Evolutionary conservation across 2,329 filamentous ascomycete species (phyloP).

Genomic region (Neonectria sp.): DNA sequence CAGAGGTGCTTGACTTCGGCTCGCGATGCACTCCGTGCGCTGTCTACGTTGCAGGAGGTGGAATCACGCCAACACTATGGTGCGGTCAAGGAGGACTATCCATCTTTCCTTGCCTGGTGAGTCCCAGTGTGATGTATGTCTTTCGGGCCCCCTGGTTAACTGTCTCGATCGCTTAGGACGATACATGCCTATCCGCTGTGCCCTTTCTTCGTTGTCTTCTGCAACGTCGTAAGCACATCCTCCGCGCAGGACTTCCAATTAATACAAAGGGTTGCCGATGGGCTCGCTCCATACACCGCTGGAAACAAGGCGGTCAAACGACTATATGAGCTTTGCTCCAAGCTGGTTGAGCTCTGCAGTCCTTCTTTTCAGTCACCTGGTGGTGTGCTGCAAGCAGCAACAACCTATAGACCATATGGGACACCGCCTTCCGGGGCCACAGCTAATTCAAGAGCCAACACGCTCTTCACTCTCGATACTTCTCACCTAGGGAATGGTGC

Average conservation of each 20-base stretch:
- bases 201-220: slow-evolving; percentile 19
- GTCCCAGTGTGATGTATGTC: neutral
- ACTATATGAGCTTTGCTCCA: slow-evolving; percentile 18
- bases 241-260: slow-evolving; percentile 7
- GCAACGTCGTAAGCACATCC: slow-evolving; percentile 15
- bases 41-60: slow-evolving; percentile 12
- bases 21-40: slow-evolving; percentile 10
- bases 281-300: slow-evolving; percentile 1
- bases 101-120: slow-evolving; percentile 15
- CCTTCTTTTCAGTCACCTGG: slow-evolving; percentile 7
- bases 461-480: neutral
- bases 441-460: neutral
- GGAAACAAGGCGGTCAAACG: slow-evolving; percentile 8
- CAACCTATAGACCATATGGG: neutral
- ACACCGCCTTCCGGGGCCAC: neutral
- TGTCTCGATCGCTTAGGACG: neutral
- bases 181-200: slow-evolving; percentile 18
- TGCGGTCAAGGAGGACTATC: slow-evolving; percentile 13
- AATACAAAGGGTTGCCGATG: slow-evolving; percentile 3
- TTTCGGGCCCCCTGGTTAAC: too few relatives aligned
- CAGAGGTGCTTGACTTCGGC: slow-evolving; percentile 15
- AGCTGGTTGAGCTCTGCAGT: slow-evolving; percentile 15
- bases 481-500: neutral
- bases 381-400: neutral
- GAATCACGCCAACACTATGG: neutral